Evolutionary conservation across 495 filamentous ascomycete genomes (phyloP), one percentile per base, ranked within the genome.

Genomic region (Penicillium cinerascens): DNA sequence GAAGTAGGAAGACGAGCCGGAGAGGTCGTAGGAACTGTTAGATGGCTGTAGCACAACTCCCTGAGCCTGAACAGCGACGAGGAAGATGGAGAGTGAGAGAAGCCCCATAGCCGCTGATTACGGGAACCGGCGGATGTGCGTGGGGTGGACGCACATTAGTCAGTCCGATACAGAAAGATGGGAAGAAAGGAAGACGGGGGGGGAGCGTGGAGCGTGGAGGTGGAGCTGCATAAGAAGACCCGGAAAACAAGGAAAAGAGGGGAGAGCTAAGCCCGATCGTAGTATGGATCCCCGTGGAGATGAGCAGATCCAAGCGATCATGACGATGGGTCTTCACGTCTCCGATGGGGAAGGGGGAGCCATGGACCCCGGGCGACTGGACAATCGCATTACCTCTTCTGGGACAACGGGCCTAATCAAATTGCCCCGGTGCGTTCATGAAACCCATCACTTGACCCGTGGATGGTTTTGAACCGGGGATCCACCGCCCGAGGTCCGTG

Each of bases 11-110:
- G 27, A 39, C n/a, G 56, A 58, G 52, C 50, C 58, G 25, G 59
- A 53, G 25, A 71, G 56, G 54, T 67, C 61, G 25, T 56, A 54
- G 18, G 71, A 61, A 26, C 51, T 55, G 51, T 74, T 75, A 6
- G 73, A 72, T 20, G 73, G 68, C n/a, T n/a, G n/a, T 41, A 44
- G 15, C 16, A 72, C 65, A n/a, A n/a, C n/a, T n/a, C n/a, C n/a
- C 36, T 65, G 54, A 9, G 61, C 60, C 36, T 46, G 51, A 17
- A 60, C 67, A 43, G 47, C 35, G 42, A 62, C 11, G 16, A 22
- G 16, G 40, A 46, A 37, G 39, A 62, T 43, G 46, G 64, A 17
- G 36, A 44, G 25, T 52, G 44, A 50, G 49, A 44, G 40, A 58
- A 50, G 47, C 47, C 39, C 26, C 47, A 50, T 50, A 17, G 35